A percentile compares a stretch with the other conserved stretches of the same genome.
phyloP scores from a whole-genome alignment of 1,284 basidiomycete species.

The Leccinum angustisporum region DNA sequence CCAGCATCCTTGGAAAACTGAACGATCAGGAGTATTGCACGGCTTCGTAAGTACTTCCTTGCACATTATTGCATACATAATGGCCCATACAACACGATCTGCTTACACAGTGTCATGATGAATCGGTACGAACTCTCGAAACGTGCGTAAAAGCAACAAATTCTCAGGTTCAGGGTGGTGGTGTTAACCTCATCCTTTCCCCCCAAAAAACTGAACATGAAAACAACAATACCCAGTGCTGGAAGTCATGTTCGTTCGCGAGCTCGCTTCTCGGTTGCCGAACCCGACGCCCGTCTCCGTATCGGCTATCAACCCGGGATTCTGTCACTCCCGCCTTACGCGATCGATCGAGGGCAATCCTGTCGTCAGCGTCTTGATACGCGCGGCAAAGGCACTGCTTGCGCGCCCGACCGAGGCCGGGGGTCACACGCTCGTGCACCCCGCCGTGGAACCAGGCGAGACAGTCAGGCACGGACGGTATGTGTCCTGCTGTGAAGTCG shows the following conservation, averaged over 20 bases:
- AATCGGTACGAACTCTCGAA: slow-evolving; percentile 37
- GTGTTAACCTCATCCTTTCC: background rate
- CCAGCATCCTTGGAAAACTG: slow-evolving; percentile 33
- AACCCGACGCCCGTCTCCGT: slow-evolving; percentile 33
- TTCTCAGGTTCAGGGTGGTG: background rate
- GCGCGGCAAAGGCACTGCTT: slow-evolving; percentile 17
- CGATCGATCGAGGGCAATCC: slow-evolving; percentile 26
- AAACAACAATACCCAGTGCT: slow-evolving; percentile 20
- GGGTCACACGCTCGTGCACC: slow-evolving; percentile 31
- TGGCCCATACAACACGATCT: background rate
- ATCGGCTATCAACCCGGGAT: slow-evolving; percentile 38
- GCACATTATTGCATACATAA: background rate
- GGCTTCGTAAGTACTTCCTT: slow-evolving; percentile 21
- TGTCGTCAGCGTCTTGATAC: background rate
- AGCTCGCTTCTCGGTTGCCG: slow-evolving; percentile 35
- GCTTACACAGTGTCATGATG: slow-evolving; percentile 17
- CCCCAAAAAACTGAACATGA: background rate
- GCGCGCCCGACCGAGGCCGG: slow-evolving; percentile 35
- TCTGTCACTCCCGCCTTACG: slow-evolving; percentile 33
- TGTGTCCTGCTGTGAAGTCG: slow-evolving; percentile 26
- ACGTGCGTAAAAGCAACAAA: slow-evolving; percentile 23
- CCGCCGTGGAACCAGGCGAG: slow-evolving; percentile 24
- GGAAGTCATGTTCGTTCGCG: slow-evolving; percentile 33
- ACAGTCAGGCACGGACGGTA: slow-evolving; percentile 29
- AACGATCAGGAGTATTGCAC: slow-evolving; percentile 32